These are phyloP conservation scores for Trichoderma polysporum DNA, from an alignment of 2,329 filamentous ascomycete genomes.

Conservation along the genomic window DNA sequence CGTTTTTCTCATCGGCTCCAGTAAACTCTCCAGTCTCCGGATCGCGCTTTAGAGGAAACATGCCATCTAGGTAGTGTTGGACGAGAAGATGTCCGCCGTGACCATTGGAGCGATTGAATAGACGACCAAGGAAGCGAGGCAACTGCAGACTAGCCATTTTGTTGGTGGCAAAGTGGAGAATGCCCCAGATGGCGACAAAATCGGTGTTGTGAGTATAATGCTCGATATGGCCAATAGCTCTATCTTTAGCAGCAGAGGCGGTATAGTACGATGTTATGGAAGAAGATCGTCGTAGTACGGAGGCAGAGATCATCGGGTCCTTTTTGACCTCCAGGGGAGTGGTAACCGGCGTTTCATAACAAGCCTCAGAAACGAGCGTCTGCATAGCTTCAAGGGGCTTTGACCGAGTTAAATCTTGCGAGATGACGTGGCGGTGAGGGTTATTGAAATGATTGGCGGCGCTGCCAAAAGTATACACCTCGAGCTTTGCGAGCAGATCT, in stretches of 20 bases:
- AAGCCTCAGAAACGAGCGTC: conserved; percentile 39
- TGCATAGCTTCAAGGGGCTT: conserved; percentile 38
- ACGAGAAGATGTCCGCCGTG: conserved; percentile 58
- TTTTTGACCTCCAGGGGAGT: conserved; percentile 26
- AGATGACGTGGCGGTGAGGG: conserved; percentile 55
- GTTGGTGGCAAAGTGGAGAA: conserved; percentile 64
- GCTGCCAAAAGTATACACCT: conserved; percentile 76
- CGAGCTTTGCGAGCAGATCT: conserved; percentile 64
- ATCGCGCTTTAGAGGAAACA: conserved; percentile 55
- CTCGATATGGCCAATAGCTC: conserved; percentile 69
- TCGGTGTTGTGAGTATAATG: conserved; percentile 76
- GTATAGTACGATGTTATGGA: conserved; percentile 37
- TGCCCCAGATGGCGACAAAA: conserved; percentile 72
- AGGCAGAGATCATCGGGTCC: conserved; percentile 23
- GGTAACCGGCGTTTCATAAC: conserved; percentile 28
- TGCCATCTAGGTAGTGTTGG: conserved; percentile 62
- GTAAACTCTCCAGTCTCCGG: conserved; percentile 41
- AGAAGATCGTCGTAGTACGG: conserved; percentile 28
- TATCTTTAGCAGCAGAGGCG: conserved; percentile 41
- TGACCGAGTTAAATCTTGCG: conserved; percentile 39
- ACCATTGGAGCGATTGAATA: conserved; percentile 55
- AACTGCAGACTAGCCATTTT: conserved; percentile 43
- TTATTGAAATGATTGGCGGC: conserved; percentile 83
- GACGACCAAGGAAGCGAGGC: conserved; percentile 60
- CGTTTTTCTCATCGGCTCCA: conserved; percentile 49